Base-by-base conservation (phyloP, 345 rosid genomes). In the Sonneratia caseolaris region DNA sequence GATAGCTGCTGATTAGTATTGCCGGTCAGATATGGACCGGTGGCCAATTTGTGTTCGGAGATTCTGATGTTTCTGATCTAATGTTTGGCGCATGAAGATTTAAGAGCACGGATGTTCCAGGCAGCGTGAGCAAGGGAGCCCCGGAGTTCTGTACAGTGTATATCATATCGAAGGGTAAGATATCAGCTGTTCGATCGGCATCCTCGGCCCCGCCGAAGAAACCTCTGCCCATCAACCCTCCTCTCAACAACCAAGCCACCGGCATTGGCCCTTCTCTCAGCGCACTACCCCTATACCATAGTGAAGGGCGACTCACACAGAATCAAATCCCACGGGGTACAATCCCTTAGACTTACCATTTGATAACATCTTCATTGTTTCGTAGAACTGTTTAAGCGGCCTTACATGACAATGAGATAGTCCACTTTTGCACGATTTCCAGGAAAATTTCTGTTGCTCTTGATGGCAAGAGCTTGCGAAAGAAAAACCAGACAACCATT, bases 141-240 rank as follows among this genome's bases (percentile, higher is more conserved):
- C 91, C 96, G 7, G 91, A 79, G 22, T 92, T 80, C 76, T 95
- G 99, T 71, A 82, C 89, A 0, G 87, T 92, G 0, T 95, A 95
- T 76, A 72, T 80, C 68, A 95, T 94, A 48, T 66, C 79, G 40
- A 92, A 85, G 86, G 91, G 89, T 62, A 90, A 84, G 76, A 76
- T 92, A 42, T 80, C 92, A 1, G 81, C 92, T 1, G 81, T 87
- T 19, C 81, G 76, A 77, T 53, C 91, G 3, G 93, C 96, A 51
- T 71, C 88, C 13, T 42, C 72, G 65, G 59, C 78, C 18, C 73
- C 79, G n/a, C 89, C 92, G 2, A 13, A 64, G 7, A 76, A 64
- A 75, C 14, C 64, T 65, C 36, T 78, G 13, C 21, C 71, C 42
- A 79, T 64, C 21, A 62, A 35, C 66, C 66, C 66, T n/a, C 66